These are phyloP conservation scores for Coemansia sp. DNA, from an alignment of 192 early-diverging fungal species.

Conservation along the genomic window DNA sequence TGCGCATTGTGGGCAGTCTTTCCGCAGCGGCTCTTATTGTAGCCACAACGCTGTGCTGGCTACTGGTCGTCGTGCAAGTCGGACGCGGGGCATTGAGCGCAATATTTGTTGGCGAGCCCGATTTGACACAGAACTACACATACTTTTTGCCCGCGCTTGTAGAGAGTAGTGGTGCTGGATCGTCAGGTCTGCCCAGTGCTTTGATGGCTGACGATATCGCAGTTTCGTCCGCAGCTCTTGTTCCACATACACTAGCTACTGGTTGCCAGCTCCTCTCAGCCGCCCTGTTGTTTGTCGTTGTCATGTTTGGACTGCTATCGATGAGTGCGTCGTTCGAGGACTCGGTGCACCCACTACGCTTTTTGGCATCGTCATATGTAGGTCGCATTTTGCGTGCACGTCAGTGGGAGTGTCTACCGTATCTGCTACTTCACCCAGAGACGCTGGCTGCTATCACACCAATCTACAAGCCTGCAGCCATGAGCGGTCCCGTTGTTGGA, in stretches of 20 bases:
- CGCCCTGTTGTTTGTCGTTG: conserved; percentile 37
- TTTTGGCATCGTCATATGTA: conserved; percentile 15
- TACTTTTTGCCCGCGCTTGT: conserved; percentile 43
- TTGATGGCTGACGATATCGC: background rate
- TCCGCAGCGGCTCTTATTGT: conserved; percentile 19
- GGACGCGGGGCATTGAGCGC: conserved; percentile 47
- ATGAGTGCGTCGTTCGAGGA: conserved; percentile 36
- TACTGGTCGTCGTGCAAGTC: conserved; percentile 46
- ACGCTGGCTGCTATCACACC: conserved; percentile 24
- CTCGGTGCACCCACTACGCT: conserved; percentile 35
- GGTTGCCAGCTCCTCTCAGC: conserved; percentile 34
- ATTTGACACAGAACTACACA: conserved; percentile 34
- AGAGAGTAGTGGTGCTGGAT: background rate
- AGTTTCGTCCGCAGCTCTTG: background rate
- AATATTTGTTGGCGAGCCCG: conserved; percentile 47
- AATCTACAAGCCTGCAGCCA: background rate
- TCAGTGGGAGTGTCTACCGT: conserved; percentile 39
- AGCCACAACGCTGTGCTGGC: conserved; percentile 37
- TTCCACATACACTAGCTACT: conserved; percentile 16
- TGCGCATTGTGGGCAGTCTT: conserved; percentile 1
- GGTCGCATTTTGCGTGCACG: conserved; percentile 31
- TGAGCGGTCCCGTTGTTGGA: conserved; percentile 14
- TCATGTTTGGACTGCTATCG: conserved; percentile 45
- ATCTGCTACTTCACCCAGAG: conserved; percentile 14
- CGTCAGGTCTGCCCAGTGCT: background rate